Base-by-base conservation (phyloP, 2,329 filamentous ascomycete species). In the Colletotrichum viniferum region DNA sequence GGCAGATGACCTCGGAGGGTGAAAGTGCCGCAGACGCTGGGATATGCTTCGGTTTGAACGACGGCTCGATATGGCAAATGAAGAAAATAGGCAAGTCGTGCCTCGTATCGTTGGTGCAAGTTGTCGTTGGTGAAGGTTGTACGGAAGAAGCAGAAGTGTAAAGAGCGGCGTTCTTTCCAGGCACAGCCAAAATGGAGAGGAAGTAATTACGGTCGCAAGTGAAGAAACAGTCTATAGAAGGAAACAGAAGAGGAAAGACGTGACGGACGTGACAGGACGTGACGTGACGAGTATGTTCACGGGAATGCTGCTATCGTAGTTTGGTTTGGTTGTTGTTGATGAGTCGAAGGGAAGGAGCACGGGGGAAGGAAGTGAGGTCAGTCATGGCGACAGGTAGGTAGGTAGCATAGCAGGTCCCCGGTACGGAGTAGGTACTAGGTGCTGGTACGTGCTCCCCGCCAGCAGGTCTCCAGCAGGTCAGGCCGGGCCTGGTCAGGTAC, bases 201-300 rank as follows among this genome's bases (percentile, higher is more conserved):
- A 73, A 75, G 52, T 60, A 71, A 68, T 73, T 75, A 73, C 63
- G 65, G 63, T 55, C 24, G 60, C 68, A 26, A 56, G 58, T 32
- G 38, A 62, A 64, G 43, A 56, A 64, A 63, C 58, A 71, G 68
- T 76, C 74, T 76, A 76, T 71, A 56, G 74, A 74, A 76, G 43
- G 52, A 65, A 65, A 76, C 60, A 74, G 64, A 76, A 74, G 70
- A 73, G 69, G 58, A 71, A 76, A 73, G 66, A 66, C 66, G 60
- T 66, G 36, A 52, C 65, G 36, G 66, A 70, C 71, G 73, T 75
- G 61, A 75, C 69, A 60, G 69, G 62, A 72, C 69, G 73, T 73
- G 69, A 75, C 69, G 73, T 75, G 73, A 75, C 71, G 65, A 61
- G 38, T 48, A 26, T 76, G 74, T 76, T 76, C 71, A 74, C 71